Evolutionary conservation across 2,329 filamentous ascomycete genomes (phyloP).

Genomic region (Ophiobolus disseminans): DNA sequence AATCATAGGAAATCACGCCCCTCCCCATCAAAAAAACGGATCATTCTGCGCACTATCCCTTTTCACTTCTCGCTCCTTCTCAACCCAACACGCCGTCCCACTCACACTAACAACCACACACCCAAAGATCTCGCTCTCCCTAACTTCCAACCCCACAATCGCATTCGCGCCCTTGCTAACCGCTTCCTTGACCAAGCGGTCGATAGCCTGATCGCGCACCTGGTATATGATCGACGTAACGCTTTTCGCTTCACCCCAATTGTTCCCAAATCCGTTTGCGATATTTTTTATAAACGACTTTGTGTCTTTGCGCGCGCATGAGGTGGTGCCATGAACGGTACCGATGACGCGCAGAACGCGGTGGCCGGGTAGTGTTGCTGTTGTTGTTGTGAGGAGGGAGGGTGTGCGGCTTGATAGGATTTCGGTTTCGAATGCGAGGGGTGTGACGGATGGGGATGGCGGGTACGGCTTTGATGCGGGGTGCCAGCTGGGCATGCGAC

Average conservation of each 20-base stretch:
- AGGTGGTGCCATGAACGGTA: constrained; percentile 41
- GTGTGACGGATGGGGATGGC: constrained; percentile 8
- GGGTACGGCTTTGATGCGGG: constrained; percentile 27
- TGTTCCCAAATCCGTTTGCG: constrained; percentile 22
- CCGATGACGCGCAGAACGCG: constrained; percentile 35
- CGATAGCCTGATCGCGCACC: constrained; percentile 44
- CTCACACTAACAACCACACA: constrained; percentile 44
- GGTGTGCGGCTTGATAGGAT: constrained; percentile 33
- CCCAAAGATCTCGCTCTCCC: constrained; percentile 43
- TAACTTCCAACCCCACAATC: constrained; percentile 37
- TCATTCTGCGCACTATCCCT: constrained; percentile 32
- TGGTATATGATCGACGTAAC: constrained; percentile 43
- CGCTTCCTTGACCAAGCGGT: constrained; percentile 43
- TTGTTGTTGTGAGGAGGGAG: constrained; percentile 40
- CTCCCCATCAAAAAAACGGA: constrained; percentile 11
- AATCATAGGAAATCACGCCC: no score
- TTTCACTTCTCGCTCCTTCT: constrained; percentile 26
- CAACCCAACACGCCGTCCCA: constrained; percentile 42
- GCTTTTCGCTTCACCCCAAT: constrained; percentile 40
- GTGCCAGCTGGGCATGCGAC: constrained; percentile 34
- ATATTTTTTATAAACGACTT: constrained; percentile 45
- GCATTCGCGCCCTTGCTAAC: constrained; percentile 42
- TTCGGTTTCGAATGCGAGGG: constrained; percentile 30
- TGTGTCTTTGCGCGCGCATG: constrained; percentile 42
- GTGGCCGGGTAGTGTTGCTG: constrained; percentile 34